A percentile compares a stretch with the other conserved stretches of the same genome.
Conservation (phyloP, 2,329 filamentous ascomycete species). For the Catunica adiposa region DNA sequence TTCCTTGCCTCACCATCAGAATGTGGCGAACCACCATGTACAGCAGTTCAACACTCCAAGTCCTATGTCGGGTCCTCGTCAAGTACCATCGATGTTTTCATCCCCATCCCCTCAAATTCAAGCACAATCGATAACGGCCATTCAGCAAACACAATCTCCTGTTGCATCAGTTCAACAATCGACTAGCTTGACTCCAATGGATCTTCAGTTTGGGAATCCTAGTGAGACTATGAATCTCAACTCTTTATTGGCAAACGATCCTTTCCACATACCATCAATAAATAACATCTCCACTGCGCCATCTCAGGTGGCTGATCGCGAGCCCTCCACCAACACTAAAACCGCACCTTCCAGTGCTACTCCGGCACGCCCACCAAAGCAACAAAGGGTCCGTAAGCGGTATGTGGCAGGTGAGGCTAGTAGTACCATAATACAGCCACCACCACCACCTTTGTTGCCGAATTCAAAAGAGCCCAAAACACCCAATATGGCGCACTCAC, state of each 20-base stretch:
- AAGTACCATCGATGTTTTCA: slow-evolving; percentile 15
- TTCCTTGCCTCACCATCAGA: slow-evolving; percentile 19
- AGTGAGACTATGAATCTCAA: slow-evolving; percentile 10
- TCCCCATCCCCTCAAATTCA: slow-evolving; percentile 16
- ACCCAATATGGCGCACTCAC: slow-evolving; percentile 8
- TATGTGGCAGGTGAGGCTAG: not conserved
- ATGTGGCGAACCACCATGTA: slow-evolving; percentile 15
- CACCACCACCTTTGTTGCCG: slow-evolving; percentile 17
- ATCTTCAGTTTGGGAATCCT: slow-evolving; percentile 12
- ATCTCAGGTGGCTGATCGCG: not conserved
- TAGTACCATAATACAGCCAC: slow-evolving; percentile 15
- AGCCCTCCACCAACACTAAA: not conserved
- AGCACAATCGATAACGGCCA: slow-evolving; percentile 10
- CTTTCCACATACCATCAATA: slow-evolving; percentile 8
- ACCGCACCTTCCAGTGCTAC: not conserved
- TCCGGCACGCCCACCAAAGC: not conserved
- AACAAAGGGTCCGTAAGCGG: not conserved
- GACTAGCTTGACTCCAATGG: slow-evolving; percentile 16
- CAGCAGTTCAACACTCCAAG: slow-evolving; percentile 10
- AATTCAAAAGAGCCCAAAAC: slow-evolving; percentile 12
- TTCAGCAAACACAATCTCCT: not conserved
- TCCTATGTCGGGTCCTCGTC: slow-evolving; percentile 2
- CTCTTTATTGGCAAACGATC: slow-evolving; percentile 9
- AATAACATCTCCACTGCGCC: not conserved
- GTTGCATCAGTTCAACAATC: not conserved